Evolutionary conservation across 2,329 filamentous ascomycete species (phyloP).

Genomic region (Leptographium galeiforme): DNA sequence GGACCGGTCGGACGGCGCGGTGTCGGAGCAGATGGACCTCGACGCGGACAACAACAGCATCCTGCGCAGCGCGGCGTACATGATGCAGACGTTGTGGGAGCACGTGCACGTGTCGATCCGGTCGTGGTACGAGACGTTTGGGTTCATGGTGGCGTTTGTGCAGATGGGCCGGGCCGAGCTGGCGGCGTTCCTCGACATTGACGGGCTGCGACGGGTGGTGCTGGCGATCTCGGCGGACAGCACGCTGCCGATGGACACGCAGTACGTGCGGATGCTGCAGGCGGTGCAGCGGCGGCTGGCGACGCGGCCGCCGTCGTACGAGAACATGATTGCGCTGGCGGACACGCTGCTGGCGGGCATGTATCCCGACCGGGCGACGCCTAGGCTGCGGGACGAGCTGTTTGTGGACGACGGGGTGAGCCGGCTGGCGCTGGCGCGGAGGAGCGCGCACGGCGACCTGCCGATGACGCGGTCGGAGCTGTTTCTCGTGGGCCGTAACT

Average conservation of each 20-base stretch:
- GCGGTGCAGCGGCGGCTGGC: conserved; percentile 35
- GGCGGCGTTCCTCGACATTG: conserved; percentile 42
- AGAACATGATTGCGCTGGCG: conserved; percentile 36
- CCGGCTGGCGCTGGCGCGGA: conserved; percentile 1
- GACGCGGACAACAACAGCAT: conserved; percentile 11
- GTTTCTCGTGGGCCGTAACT: conserved; percentile 10
- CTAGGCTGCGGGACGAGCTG: conserved; percentile 17
- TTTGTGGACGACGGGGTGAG: conserved; percentile 23
- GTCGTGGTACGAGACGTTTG: conserved; percentile 68
- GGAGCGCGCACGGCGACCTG: conserved; percentile 8
- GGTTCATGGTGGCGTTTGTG: conserved; percentile 53
- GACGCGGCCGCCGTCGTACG: conserved; percentile 39
- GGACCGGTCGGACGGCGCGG: conserved; percentile 12
- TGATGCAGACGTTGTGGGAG: conserved; percentile 46
- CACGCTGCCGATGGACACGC: conserved; percentile 32
- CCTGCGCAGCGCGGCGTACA: conserved; percentile 25
- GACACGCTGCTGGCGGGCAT: conserved; percentile 30
- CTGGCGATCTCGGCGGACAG: conserved; percentile 49
- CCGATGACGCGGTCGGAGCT: conserved; percentile 12
- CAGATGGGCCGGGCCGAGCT: conserved; percentile 46
- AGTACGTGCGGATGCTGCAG: conserved; percentile 42
- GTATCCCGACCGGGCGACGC: conserved; percentile 6
- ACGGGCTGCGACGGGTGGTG: conserved; percentile 45
- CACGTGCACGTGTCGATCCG: conserved; percentile 47
- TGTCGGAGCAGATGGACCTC: conserved; percentile 8